phyloP scores from a whole-genome alignment of 2,329 filamentous ascomycete species.

The Blumeria hordei region DNA sequence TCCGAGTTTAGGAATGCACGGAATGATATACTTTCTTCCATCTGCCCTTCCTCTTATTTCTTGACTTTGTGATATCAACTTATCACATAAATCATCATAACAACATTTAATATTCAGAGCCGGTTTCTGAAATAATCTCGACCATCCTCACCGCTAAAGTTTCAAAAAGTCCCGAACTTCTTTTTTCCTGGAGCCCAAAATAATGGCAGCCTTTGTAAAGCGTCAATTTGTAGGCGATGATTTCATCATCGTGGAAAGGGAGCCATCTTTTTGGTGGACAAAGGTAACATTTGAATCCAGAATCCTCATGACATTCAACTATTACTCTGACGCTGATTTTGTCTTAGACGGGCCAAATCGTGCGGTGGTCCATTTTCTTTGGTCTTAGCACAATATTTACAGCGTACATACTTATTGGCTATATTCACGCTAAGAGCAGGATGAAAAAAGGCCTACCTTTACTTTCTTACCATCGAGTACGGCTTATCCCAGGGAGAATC shows the following conservation, averaged over 20 bases:
- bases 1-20: too few species aligned
- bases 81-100: too few species aligned
- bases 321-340: neutral
- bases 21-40: too few species aligned
- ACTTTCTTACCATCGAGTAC: conserved; percentile 44
- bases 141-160: too few species aligned
- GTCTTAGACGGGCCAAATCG: conserved; percentile 15
- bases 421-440: conserved; percentile 42
- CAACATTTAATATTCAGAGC: too few species aligned
- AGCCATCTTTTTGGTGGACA: conserved; percentile 1
- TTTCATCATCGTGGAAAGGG: neutral
- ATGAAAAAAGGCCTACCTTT: conserved; percentile 40
- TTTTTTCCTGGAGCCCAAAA: neutral
- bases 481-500: conserved; percentile 7
- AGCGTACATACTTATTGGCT: conserved; percentile 40
- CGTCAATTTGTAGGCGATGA: neutral
- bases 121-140: too few species aligned
- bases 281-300: neutral
- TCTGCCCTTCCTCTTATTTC: too few species aligned
- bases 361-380: conserved; percentile 50
- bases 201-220: neutral
- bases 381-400: conserved; percentile 32
- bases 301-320: neutral
- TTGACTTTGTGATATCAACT: too few species aligned
- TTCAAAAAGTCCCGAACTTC: too few species aligned